These are phyloP conservation scores for Conringia planisiliqua DNA, from an alignment of 345 rosid genomes.

Conservation along the genomic window DNA sequence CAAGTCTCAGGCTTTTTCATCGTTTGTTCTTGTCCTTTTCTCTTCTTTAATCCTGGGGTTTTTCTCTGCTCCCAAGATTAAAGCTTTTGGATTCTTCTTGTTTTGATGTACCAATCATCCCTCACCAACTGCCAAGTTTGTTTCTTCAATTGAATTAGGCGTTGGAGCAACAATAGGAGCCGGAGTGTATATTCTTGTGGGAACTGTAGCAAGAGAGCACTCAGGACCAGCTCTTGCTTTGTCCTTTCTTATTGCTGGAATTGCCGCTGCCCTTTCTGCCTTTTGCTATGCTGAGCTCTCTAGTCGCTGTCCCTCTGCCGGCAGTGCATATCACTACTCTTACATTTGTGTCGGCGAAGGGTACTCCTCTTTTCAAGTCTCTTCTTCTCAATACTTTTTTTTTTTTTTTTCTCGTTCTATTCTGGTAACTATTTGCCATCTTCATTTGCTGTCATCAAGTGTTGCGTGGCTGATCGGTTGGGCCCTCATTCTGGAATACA, in stretches of 20 bases:
- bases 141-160: conserved; percentile 36
- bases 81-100: neutral
- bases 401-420: neutral
- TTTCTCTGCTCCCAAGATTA: neutral
- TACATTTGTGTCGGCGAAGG: conserved; percentile 98
- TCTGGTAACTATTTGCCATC: neutral
- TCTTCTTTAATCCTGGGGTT: too few species aligned
- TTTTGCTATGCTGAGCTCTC: conserved; percentile 97
- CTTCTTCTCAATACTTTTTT: neutral
- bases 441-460: conserved; percentile 31
- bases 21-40: neutral
- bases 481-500: conserved; percentile 90
- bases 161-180: conserved; percentile 99
- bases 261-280: conserved; percentile 92
- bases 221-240: conserved; percentile 90
- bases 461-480: conserved; percentile 97
- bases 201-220: conserved; percentile 98
- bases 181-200: conserved; percentile 95
- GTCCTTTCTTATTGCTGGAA: conserved; percentile 89
- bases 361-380: conserved; percentile 23
- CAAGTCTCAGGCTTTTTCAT: neutral
- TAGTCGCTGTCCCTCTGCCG: conserved; percentile 98
- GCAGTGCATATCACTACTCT: conserved; percentile 98
- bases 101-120: neutral
- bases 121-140: neutral